Percentiles rank a stretch among this genome's conserved stretches.
Evolutionary conservation across 1,284 basidiomycete species (phyloP).

Genomic region (Takashimella tepidaria): DNA sequence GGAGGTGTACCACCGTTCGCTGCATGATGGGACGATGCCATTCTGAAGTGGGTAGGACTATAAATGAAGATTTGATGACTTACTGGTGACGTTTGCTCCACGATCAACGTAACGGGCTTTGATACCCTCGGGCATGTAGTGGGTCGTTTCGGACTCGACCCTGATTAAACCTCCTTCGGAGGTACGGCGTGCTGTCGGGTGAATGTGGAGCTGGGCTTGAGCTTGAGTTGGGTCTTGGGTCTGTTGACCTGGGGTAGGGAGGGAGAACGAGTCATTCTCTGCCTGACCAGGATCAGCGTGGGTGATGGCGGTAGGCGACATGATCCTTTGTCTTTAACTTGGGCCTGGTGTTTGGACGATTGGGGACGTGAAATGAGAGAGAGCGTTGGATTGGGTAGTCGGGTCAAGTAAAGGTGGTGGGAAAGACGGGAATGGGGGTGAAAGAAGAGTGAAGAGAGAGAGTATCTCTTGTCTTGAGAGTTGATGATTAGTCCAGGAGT

Average conservation of each 20-base stretch:
- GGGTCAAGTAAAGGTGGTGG: not conserved
- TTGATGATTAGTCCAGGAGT: conserved; percentile 10
- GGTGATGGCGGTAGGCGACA: conserved; percentile 47
- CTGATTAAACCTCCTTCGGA: conserved; percentile 57
- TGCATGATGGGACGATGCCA: not conserved
- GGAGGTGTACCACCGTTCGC: not conserved
- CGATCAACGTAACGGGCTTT: conserved; percentile 78
- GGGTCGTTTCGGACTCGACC: conserved; percentile 76
- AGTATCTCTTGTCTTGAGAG: not conserved
- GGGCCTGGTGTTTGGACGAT: conserved; percentile 6
- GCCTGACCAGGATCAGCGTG: conserved; percentile 19
- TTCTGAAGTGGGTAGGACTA: no score
- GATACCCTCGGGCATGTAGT: conserved; percentile 72
- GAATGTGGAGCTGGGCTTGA: conserved; percentile 61
- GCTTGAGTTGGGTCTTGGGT: conserved; percentile 61
- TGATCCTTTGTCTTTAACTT: conserved; percentile 22
- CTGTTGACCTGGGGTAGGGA: conserved; percentile 52
- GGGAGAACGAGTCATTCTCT: conserved; percentile 39
- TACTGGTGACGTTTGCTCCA: conserved; percentile 61
- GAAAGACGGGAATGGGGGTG: not conserved
- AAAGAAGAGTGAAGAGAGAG: not conserved
- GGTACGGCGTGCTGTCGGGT: conserved; percentile 78
- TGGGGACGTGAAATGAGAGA: conserved; percentile 1
- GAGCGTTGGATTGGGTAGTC: not conserved
- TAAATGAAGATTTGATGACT: no score